Evolutionary conservation across 192 early-diverging fungal species (phyloP).

Genomic region (Podila clonocystis): DNA sequence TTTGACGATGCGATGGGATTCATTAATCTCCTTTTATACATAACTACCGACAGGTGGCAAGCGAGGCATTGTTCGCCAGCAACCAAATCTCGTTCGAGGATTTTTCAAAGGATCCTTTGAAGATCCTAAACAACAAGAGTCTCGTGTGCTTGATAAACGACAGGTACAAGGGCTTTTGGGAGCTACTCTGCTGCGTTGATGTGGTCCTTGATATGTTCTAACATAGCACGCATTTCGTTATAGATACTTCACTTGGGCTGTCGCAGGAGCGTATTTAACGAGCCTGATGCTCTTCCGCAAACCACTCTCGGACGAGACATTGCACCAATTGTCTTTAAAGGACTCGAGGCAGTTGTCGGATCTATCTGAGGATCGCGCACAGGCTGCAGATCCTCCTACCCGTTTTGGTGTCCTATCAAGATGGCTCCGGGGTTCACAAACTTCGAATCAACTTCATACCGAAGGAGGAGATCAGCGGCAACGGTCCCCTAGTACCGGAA

Average conservation of each 20-base stretch:
- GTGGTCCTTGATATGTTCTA: too few species aligned
- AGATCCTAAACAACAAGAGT: slow-evolving; percentile 33
- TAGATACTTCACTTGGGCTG: slow-evolving; percentile 53
- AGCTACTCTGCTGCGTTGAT: too few species aligned
- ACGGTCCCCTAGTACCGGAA: slow-evolving; percentile 11
- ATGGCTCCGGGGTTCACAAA: slow-evolving; percentile 31
- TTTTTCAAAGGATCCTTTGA: slow-evolving; percentile 42
- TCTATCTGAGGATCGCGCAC: slow-evolving; percentile 19
- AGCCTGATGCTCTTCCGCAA: slow-evolving; percentile 66
- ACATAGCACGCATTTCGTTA: slow-evolving; percentile 51
- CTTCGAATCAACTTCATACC: background rate
- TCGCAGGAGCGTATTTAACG: slow-evolving; percentile 68
- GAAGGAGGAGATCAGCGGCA: slow-evolving; percentile 6
- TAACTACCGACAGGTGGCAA: slow-evolving; percentile 11
- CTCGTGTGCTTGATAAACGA: slow-evolving; percentile 45
- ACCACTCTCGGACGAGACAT: slow-evolving; percentile 54
- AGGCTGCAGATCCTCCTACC: slow-evolving; percentile 12
- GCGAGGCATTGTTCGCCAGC: slow-evolving; percentile 24
- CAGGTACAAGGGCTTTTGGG: slow-evolving; percentile 3
- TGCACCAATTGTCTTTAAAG: slow-evolving; percentile 8
- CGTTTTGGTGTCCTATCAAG: slow-evolving; percentile 42
- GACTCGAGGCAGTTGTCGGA: slow-evolving; percentile 18
- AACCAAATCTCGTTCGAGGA: slow-evolving; percentile 31
- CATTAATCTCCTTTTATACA: too few species aligned
- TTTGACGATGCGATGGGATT: background rate